Percentiles rank a stretch among this genome's conserved stretches.
Evolutionary conservation across 768 basidiomycete species (phyloP).

Genomic region (Suillus subaureus): DNA sequence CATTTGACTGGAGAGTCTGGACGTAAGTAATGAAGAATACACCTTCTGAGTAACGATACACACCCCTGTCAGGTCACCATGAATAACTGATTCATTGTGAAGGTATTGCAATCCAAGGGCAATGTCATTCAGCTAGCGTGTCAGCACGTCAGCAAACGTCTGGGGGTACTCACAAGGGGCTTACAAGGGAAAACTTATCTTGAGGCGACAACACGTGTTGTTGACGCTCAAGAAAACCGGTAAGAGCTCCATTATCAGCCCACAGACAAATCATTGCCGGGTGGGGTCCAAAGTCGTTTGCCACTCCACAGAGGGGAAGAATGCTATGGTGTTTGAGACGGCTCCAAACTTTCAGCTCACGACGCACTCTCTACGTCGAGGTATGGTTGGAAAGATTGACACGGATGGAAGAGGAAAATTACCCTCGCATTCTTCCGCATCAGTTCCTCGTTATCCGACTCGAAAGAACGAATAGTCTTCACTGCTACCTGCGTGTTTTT

Average conservation of each 20-base stretch:
- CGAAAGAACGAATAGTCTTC: conserved; percentile 4
- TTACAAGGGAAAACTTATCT: conserved; percentile 22
- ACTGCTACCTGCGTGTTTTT: conserved; percentile 5
- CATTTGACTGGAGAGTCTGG: conserved; percentile 3
- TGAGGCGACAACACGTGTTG: conserved; percentile 9
- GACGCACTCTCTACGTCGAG: conserved; percentile 18
- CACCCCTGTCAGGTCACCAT: conserved; percentile 13
- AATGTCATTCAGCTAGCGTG: conserved; percentile 14
- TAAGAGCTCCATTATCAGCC: conserved; percentile 21
- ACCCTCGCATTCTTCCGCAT: conserved; percentile 12
- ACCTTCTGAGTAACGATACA: not conserved
- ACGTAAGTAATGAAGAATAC: not conserved
- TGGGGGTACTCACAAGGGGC: not conserved
- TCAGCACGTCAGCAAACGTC: not conserved
- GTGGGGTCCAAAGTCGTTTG: conserved; percentile 23
- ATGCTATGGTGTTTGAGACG: conserved; percentile 22
- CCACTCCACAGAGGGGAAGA: conserved; percentile 21
- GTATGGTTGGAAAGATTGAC: not conserved
- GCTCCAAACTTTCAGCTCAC: conserved; percentile 27
- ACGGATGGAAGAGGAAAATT: not conserved
- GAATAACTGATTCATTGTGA: conserved; percentile 9
- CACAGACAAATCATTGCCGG: conserved; percentile 26
- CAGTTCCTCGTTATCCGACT: not conserved
- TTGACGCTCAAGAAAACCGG: conserved; percentile 13
- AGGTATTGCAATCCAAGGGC: conserved; percentile 15